These are phyloP conservation scores for Pythium vanterpoolii DNA, from an alignment of 352 stramenopile genomes.

Conservation along the genomic window DNA sequence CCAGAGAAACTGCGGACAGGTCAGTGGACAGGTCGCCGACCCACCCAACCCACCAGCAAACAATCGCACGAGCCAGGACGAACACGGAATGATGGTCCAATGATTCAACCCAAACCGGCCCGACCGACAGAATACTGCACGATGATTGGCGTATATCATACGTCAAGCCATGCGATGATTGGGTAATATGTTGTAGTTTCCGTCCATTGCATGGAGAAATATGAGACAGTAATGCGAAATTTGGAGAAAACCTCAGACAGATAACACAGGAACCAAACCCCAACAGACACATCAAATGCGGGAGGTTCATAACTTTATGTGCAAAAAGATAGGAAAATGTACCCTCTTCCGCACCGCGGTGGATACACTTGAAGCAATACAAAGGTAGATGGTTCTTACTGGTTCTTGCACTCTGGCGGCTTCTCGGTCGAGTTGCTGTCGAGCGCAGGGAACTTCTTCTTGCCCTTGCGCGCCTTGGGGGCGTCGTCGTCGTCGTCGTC, in stretches of 20 bases:
- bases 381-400: constrained; percentile 45
- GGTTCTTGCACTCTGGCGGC: constrained; percentile 88
- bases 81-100: too few relatives aligned
- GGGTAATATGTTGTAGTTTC: background rate
- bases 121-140: too few relatives aligned
- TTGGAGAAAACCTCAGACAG: background rate
- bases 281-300: background rate
- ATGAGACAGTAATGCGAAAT: background rate
- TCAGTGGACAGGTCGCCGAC: too few relatives aligned
- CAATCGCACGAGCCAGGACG: too few relatives aligned
- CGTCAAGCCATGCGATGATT: background rate
- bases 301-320: constrained; percentile 31
- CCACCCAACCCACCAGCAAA: too few relatives aligned
- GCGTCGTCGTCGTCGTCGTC: constrained; percentile 62
- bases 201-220: background rate
- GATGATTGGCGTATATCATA: background rate
- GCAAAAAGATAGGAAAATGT: constrained; percentile 22
- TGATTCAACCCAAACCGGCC: too few relatives aligned
- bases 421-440: constrained; percentile 76
- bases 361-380: background rate
- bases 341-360: background rate
- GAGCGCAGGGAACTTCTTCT: constrained; percentile 79
- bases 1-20: too few relatives aligned
- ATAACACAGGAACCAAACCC: background rate
- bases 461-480: constrained; percentile 44